Conservation (phyloP, 139 green algal genomes). For the Deuterostichococcus epilithicus region DNA sequence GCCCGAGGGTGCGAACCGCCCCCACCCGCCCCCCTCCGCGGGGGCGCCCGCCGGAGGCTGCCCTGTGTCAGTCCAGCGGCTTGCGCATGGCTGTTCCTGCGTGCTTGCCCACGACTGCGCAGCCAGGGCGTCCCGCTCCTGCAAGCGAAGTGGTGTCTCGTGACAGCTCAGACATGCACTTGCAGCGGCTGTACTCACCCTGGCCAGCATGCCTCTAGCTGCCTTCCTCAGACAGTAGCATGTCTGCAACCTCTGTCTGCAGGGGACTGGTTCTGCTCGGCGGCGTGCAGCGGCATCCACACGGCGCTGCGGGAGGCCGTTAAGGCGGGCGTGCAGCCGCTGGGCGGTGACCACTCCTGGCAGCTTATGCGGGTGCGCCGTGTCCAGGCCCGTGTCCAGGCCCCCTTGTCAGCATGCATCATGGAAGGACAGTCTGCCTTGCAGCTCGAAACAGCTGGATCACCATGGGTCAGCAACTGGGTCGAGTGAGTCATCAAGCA, state of each 20-base stretch:
- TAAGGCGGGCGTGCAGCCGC: conserved; percentile 27
- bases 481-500: no score
- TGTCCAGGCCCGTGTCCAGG: no score
- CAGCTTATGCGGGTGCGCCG: conserved; percentile 38
- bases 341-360: conserved; percentile 31
- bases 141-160: no score
- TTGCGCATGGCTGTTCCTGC: no score
- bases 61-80: no score
- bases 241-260: conserved; percentile 21
- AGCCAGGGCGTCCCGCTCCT: no score
- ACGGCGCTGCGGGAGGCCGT: conserved; percentile 39
- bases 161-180: not conserved
- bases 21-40: not conserved
- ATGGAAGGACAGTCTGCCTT: no score
- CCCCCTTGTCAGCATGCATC: no score
- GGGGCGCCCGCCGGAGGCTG: no score
- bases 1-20: conserved; percentile 46
- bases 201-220: not conserved
- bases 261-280: conserved; percentile 85
- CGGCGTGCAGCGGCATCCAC: conserved; percentile 57
- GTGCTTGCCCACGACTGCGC: no score
- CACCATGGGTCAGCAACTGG: no score
- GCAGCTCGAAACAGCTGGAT: no score
- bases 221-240: not conserved
- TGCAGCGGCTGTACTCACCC: not conserved